Evolutionary conservation across 225 moss, liverwort and hornwort genomes (phyloP).

Genomic region (Ulota crispa): DNA sequence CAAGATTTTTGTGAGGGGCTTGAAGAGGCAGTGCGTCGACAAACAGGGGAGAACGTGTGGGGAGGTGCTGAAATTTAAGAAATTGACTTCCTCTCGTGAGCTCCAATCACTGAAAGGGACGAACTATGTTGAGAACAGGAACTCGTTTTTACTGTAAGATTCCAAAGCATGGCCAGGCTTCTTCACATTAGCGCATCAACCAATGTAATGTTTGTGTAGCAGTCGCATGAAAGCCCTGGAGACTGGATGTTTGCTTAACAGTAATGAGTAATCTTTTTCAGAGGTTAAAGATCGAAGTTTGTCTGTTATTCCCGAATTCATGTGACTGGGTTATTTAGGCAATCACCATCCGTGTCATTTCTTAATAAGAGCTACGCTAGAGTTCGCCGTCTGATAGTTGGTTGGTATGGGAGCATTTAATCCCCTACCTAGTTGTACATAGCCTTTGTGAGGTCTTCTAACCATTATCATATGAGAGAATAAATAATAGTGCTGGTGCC

Average conservation of each 20-base stretch:
- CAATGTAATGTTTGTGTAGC: constrained; percentile 5
- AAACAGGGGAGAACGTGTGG: constrained; percentile 63
- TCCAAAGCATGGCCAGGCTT: constrained; percentile 3
- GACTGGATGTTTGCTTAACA: constrained; percentile 6
- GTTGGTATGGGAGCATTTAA: not conserved
- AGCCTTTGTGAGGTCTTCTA: constrained; percentile 10
- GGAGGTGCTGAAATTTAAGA: constrained; percentile 80
- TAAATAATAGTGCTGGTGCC: not conserved
- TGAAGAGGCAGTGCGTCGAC: constrained; percentile 73
- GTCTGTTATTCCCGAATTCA: not conserved
- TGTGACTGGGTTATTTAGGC: not conserved
- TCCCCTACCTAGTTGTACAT: not conserved
- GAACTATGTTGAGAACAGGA: not conserved
- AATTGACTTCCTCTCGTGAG: not conserved
- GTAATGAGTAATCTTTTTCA: not conserved
- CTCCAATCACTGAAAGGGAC: not conserved
- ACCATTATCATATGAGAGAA: not conserved
- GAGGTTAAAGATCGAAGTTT: not conserved
- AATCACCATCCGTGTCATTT: not conserved
- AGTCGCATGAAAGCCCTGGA: constrained; percentile 11
- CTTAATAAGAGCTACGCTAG: constrained; percentile 6
- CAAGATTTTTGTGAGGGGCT: constrained; percentile 75
- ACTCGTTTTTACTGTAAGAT: not conserved
- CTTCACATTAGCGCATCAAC: not conserved
- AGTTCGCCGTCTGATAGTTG: not conserved